phyloP scores from a whole-genome alignment of 2,329 filamentous ascomycete genomes.

The Purpureocillium takamizusanense region DNA sequence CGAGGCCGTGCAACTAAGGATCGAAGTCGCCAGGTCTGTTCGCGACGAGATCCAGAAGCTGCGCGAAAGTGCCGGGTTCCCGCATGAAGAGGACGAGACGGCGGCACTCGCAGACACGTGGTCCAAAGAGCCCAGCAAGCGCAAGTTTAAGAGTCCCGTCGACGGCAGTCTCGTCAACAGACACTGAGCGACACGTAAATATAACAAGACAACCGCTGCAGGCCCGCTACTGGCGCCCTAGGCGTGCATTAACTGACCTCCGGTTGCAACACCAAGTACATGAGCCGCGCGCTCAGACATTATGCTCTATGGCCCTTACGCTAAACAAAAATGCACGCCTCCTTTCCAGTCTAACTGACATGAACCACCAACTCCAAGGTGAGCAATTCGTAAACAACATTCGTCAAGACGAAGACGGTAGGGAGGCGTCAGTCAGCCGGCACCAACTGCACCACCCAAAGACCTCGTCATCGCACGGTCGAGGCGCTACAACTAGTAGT shows the following conservation, averaged over 20 bases:
- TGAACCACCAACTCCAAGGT: neutral
- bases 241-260: no score
- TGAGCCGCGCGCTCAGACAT: neutral
- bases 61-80: constrained; percentile 59
- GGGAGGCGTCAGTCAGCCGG: no score
- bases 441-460: no score
- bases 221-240: no score
- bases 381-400: neutral
- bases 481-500: no score
- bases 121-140: constrained; percentile 41
- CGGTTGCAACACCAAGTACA: neutral
- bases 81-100: constrained; percentile 69
- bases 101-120: constrained; percentile 75
- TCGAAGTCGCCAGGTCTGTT: constrained; percentile 71
- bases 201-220: neutral
- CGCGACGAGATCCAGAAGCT: constrained; percentile 75
- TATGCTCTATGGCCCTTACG: neutral
- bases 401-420: no score
- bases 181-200: constrained; percentile 12
- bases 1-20: constrained; percentile 62
- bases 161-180: constrained; percentile 42
- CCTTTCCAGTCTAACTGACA: neutral
- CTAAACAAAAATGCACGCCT: neutral
- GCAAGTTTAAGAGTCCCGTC: constrained; percentile 42
- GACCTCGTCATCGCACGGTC: neutral